A percentile compares a stretch with the other conserved stretches of the same genome.
Evolutionary conservation across 2,329 filamentous ascomycete species (phyloP).

Genomic region (Aureobasidium sp.): DNA sequence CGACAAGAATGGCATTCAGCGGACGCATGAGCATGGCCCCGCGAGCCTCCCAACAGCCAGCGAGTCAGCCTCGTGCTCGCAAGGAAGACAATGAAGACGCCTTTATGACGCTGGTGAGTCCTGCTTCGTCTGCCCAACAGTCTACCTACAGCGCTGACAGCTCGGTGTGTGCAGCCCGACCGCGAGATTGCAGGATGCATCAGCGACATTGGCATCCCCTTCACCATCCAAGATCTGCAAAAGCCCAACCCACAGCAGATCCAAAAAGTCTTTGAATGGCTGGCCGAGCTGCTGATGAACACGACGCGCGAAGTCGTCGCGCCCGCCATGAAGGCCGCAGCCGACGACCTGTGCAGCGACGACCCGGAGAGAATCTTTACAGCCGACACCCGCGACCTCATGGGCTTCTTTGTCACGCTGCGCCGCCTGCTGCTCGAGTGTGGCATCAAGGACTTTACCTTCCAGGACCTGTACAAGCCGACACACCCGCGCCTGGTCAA

Average conservation of each 20-base stretch:
- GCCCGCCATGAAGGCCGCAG: conserved; percentile 87
- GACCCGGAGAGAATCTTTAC: conserved; percentile 70
- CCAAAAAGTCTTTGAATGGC: conserved; percentile 97
- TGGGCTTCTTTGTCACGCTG: conserved; percentile 89
- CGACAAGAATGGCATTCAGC: conserved; percentile 36
- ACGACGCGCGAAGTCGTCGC: conserved; percentile 87
- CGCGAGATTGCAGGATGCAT: conserved; percentile 92
- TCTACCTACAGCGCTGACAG: conserved; percentile 16
- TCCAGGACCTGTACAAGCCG: conserved; percentile 83
- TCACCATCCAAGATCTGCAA: conserved; percentile 75
- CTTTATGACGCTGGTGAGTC: conserved; percentile 42
- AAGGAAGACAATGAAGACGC: conserved; percentile 38
- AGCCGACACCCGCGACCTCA: conserved; percentile 80
- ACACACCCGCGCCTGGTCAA: conserved; percentile 84
- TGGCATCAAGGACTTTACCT: conserved; percentile 86
- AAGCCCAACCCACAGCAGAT: conserved; percentile 93
- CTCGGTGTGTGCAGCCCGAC: conserved; percentile 41
- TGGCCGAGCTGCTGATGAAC: conserved; percentile 89
- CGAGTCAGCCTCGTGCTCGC: conserved; percentile 27
- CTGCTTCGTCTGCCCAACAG: background rate
- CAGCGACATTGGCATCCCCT: conserved; percentile 88
- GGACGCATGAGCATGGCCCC: conserved; percentile 43
- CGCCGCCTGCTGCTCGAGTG: conserved; percentile 73
- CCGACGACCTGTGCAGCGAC: conserved; percentile 77
- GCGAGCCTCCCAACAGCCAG: conserved; percentile 26